Conservation (phyloP, 2,329 filamentous ascomycete genomes). For the Aspergillus neoniger region DNA sequence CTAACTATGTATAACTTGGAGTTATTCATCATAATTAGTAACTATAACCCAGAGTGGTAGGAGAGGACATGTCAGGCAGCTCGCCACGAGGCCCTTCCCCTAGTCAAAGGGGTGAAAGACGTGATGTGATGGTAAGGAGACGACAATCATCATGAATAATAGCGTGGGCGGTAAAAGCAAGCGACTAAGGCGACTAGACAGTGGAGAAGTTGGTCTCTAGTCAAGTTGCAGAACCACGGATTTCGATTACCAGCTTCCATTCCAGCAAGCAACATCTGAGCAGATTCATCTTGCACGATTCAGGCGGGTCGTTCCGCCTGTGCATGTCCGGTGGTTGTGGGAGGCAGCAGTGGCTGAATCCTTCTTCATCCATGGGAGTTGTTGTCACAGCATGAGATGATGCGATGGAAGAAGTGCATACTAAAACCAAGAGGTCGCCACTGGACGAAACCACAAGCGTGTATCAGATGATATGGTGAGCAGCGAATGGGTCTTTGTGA, state of each 20-base stretch:
- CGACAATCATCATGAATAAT: slow-evolving; percentile 12
- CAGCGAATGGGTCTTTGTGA: too few species aligned
- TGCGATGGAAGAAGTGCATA: too few species aligned
- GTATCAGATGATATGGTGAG: not conserved
- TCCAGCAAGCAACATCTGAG: not conserved
- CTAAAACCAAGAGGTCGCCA: too few species aligned
- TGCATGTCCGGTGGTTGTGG: not conserved
- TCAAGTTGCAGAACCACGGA: slow-evolving; percentile 18
- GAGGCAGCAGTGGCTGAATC: not conserved
- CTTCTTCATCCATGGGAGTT: not conserved
- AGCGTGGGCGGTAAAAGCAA: slow-evolving; percentile 22
- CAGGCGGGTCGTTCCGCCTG: not conserved
- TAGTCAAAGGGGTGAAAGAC: not conserved
- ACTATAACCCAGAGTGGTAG: too few species aligned
- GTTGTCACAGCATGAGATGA: not conserved
- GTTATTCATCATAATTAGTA: too few species aligned
- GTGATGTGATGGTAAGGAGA: not conserved
- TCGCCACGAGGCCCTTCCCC: not conserved
- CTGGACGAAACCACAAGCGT: not conserved
- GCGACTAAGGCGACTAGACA: slow-evolving; percentile 31
- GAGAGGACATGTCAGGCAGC: not conserved
- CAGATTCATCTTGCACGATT: slow-evolving; percentile 4
- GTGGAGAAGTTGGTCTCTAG: slow-evolving; percentile 22
- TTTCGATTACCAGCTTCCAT: not conserved
- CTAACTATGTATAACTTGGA: too few species aligned